These are phyloP conservation scores for Phaeoacremonium minimum DNA, from an alignment of 2,329 filamentous ascomycete species.

Conservation along the genomic window DNA sequence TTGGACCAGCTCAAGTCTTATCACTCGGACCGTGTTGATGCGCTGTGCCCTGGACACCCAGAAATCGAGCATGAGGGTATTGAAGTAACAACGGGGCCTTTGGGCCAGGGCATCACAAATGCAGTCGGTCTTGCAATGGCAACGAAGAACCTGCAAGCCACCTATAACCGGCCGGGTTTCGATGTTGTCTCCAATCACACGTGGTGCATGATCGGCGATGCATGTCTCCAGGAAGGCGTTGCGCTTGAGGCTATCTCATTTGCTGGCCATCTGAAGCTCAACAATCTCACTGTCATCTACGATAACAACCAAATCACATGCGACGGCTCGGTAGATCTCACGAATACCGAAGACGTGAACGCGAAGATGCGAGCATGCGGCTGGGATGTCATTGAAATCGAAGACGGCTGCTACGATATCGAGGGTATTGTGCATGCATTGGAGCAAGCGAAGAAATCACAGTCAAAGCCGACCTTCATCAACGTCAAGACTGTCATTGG, in stretches of 20 bases:
- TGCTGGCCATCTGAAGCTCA: conserved; percentile 44
- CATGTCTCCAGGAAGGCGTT: conserved; percentile 52
- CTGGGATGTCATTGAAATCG: conserved; percentile 47
- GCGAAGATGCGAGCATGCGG: conserved; percentile 48
- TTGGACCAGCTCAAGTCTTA: conserved; percentile 49
- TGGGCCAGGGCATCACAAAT: conserved; percentile 53
- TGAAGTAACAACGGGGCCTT: conserved; percentile 52
- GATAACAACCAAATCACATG: conserved; percentile 57
- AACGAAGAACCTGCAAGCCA: conserved; percentile 45
- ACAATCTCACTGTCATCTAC: conserved; percentile 50
- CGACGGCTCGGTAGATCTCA: conserved; percentile 47
- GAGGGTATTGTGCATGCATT: conserved; percentile 39
- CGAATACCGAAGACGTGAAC: conserved; percentile 50
- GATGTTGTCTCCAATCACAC: conserved; percentile 43
- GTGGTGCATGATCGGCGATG: conserved; percentile 52
- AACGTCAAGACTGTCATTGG: conserved; percentile 55
- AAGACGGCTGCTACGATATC: conserved; percentile 44
- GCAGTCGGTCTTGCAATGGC: conserved; percentile 53
- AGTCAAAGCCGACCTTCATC: conserved; percentile 49
- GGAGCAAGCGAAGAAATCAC: conserved; percentile 29
- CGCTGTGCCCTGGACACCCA: conserved; percentile 46
- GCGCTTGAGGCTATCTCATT: conserved; percentile 49
- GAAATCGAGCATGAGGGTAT: conserved; percentile 52
- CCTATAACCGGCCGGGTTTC: conserved; percentile 43
- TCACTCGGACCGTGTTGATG: conserved; percentile 32